Evolutionary conservation across 352 stramenopile species (phyloP), one percentile per base, ranked within the genome.

Genomic region (Pythium oligandrum): DNA sequence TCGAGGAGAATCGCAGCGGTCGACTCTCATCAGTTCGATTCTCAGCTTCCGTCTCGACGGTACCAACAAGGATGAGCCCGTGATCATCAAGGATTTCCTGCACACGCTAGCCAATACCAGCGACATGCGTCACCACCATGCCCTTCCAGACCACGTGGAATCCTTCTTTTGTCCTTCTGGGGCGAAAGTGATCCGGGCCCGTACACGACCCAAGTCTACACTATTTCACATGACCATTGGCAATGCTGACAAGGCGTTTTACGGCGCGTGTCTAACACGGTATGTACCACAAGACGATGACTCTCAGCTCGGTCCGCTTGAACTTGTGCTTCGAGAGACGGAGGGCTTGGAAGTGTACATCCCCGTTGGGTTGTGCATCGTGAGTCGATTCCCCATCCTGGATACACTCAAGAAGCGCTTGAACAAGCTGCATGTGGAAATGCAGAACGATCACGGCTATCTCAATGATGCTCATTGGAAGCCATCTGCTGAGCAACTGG

Each of bases 211-310:
- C 9, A 60, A 77, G 43, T 75, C 83, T 0, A 86, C 71, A 51
- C 68, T 94, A 12, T 91, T 90, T 35, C 79, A 94, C 48, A 81
- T 94, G 73, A 90, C 79, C 6, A 90, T 94, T 31, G 83, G 83
- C 32, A 90, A 83, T 38, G 56, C 82, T 3, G 83, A 94, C 39
- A 90, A 89, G 51, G 70, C 81, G 4, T 92, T 94, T 53, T 90
- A 92, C 44, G 78, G 75, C 34, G 83, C 81, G 5, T 89, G 77
- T 33, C 64, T 94, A n/a, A 92, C 81, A 34, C 70, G 81, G 48
- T 94, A 94, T 50, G 78, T 94, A 11, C 67, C 73, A 0, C 57
- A 88, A 36, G 80, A 76, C 32, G 80, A 89, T 35, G 66, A 81
- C 4, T 82, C 65, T 39, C 77, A 88, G 52, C 55, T 94, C 8